Conservation (phyloP, 768 basidiomycete genomes). For the Russula dissimulans region DNA sequence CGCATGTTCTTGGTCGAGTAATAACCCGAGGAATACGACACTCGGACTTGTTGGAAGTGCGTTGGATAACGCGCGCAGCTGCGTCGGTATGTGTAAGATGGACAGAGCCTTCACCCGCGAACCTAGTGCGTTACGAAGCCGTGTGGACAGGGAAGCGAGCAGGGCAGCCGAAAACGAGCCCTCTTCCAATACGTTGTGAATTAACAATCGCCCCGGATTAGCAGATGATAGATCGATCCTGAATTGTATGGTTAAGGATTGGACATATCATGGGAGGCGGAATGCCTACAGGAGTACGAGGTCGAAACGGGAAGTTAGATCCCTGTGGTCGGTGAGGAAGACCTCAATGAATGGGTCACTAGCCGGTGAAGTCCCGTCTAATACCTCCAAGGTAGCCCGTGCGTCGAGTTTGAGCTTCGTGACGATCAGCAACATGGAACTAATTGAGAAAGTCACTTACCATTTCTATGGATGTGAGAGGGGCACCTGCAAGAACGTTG, state of each 20-base stretch:
- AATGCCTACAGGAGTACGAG: constrained; percentile 48
- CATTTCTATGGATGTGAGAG: constrained; percentile 67
- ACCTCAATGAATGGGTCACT: constrained; percentile 59
- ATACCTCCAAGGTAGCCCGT: constrained; percentile 51
- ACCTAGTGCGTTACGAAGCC: constrained; percentile 60
- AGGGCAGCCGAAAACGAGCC: constrained; percentile 53
- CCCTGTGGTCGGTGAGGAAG: constrained; percentile 66
- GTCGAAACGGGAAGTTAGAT: constrained; percentile 64
- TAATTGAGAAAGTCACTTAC: constrained; percentile 32
- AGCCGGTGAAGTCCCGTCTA: constrained; percentile 40
- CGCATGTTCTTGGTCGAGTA: constrained; percentile 63
- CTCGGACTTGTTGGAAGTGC: constrained; percentile 43
- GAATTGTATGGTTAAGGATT: not conserved
- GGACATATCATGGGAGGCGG: not conserved
- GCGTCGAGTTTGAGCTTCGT: constrained; percentile 73
- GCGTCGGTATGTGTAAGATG: constrained; percentile 45
- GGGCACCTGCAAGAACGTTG: constrained; percentile 71
- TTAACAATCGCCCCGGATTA: constrained; percentile 35
- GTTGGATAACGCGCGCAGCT: constrained; percentile 41
- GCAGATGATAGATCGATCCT: constrained; percentile 51
- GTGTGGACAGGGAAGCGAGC: constrained; percentile 40
- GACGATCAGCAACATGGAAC: constrained; percentile 2
- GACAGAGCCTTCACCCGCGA: constrained; percentile 58
- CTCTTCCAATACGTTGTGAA: constrained; percentile 43
- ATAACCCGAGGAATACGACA: constrained; percentile 60